These are phyloP conservation scores for Beta corolliflora DNA, from an alignment of 179 eudicot genomes.

Conservation along the genomic window DNA sequence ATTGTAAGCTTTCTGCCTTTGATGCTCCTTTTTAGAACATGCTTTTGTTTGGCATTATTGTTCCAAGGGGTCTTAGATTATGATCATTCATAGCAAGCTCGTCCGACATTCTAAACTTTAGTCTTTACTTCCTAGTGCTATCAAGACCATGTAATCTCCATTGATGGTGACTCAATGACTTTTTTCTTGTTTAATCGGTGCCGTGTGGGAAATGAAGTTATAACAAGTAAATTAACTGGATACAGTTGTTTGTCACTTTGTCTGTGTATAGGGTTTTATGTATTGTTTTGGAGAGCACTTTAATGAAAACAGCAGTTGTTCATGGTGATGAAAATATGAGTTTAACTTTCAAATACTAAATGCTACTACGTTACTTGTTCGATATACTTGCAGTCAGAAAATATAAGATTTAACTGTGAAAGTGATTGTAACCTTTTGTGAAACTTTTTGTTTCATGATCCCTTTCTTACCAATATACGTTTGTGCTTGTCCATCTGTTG, in stretches of 20 bases:
- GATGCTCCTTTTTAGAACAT: conserved; percentile 2
- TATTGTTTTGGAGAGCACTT: background rate
- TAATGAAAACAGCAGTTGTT: background rate
- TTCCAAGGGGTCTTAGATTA: background rate
- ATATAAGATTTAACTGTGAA: background rate
- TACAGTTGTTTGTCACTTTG: background rate
- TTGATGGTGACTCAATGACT: too few species aligned
- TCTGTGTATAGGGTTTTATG: background rate
- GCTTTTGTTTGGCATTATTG: background rate
- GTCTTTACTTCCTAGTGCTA: background rate
- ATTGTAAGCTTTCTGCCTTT: conserved; percentile 56
- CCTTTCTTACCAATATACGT: background rate
- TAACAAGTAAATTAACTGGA: background rate
- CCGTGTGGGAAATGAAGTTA: background rate
- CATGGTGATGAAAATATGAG: background rate
- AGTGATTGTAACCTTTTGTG: background rate
- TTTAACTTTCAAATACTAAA: background rate
- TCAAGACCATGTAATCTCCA: background rate
- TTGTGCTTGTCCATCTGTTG: background rate
- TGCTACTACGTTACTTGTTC: background rate
- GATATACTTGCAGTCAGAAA: background rate
- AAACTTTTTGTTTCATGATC: conserved; percentile 1
- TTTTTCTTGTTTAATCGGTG: background rate
- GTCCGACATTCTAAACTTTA: background rate
- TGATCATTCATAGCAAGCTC: background rate